Conservation (phyloP, 2,329 filamentous ascomycete species). For the Fusarium agapanthi region DNA sequence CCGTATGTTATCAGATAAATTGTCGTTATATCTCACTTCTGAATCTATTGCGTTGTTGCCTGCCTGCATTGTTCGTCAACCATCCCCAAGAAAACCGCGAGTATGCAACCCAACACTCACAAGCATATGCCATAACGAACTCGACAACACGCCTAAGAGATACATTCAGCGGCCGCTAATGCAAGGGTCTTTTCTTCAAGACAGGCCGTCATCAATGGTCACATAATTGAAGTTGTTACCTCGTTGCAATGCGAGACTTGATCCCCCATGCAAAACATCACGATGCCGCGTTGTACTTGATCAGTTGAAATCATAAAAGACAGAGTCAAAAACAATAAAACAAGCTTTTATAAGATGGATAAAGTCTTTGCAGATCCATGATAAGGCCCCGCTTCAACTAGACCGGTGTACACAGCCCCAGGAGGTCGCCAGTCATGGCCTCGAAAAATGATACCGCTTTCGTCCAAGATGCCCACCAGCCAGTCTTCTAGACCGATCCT, state of each 20-base stretch:
- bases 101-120: background rate
- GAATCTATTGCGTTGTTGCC: background rate
- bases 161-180: background rate
- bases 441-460: conserved; percentile 25
- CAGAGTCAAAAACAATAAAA: background rate
- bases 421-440: background rate
- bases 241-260: background rate
- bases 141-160: background rate
- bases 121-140: background rate
- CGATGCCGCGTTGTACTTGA: background rate
- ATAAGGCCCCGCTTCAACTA: background rate
- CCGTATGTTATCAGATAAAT: no score
- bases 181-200: background rate
- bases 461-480: conserved; percentile 2
- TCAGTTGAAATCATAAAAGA: background rate
- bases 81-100: no score
- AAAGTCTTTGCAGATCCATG: background rate
- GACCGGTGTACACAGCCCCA: background rate
- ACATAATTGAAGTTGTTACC: background rate
- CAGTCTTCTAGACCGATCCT: background rate
- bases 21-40: background rate
- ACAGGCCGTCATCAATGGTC: no score
- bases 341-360: background rate
- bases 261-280: background rate
- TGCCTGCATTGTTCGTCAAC: background rate